phyloP scores from a whole-genome alignment of 306 rosid species.

The Trifolium dubium region DNA sequence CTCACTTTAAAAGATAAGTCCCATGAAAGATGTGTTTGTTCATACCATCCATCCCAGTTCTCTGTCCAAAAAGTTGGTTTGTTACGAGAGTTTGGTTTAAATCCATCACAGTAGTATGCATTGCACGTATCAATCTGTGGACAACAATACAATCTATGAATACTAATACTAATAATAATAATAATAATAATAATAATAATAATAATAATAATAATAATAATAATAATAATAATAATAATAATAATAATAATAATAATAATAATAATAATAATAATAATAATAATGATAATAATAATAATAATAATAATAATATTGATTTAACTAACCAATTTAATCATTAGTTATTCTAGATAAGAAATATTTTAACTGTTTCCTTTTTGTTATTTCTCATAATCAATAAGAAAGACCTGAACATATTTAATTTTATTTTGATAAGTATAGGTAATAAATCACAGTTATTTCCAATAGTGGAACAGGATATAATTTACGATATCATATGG shows the following conservation, averaged over 20 bases:
- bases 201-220: too few species aligned
- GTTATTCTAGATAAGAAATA: constrained; percentile 15
- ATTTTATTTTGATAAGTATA: constrained; percentile 31
- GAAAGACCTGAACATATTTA: constrained; percentile 26
- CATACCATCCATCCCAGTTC: constrained; percentile 98
- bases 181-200: too few species aligned
- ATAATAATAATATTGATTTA: constrained; percentile 30
- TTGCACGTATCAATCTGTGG: constrained; percentile 91
- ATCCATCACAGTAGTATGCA: constrained; percentile 95
- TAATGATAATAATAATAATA: too few species aligned
- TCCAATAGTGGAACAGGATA: constrained; percentile 34
- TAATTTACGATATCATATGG: constrained; percentile 73
- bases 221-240: constrained; percentile 16
- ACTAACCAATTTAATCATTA: constrained; percentile 22
- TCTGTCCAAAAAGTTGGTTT: constrained; percentile 91
- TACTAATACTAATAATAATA: not conserved
- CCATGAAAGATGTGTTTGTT: constrained; percentile 37
- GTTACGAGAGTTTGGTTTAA: constrained; percentile 72
- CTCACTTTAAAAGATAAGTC: constrained; percentile 30
- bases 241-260: too few species aligned
- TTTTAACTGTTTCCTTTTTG: constrained; percentile 5
- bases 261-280: too few species aligned
- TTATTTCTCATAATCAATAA: constrained; percentile 23
- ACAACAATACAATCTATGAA: constrained; percentile 37
- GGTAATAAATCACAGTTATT: constrained; percentile 34